phyloP scores from a whole-genome alignment of 1,284 basidiomycete species.

The Coniophora puteana region DNA sequence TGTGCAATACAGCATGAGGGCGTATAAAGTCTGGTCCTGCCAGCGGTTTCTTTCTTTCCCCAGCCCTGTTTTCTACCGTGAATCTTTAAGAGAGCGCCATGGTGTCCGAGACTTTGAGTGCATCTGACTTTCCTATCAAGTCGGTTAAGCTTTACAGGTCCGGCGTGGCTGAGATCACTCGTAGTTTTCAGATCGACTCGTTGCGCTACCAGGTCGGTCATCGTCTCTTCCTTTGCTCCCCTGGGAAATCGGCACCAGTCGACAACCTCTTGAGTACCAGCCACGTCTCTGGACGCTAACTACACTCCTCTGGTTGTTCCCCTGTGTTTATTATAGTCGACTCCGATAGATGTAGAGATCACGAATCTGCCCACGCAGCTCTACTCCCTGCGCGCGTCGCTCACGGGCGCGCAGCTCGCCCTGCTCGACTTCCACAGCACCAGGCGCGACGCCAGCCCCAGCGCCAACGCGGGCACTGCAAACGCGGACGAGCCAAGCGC shows the following conservation, averaged over 20 bases:
- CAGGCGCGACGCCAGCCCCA: background rate
- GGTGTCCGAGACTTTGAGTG: too few species aligned
- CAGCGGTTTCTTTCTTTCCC: background rate
- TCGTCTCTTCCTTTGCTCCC: conserved; percentile 7
- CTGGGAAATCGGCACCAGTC: conserved; percentile 9
- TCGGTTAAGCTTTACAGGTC: conserved; percentile 19
- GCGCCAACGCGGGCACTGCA: background rate
- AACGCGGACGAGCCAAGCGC: conserved; percentile 5
- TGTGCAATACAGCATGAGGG: background rate
- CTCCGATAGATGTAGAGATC: conserved; percentile 11
- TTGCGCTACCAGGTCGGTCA: too few species aligned
- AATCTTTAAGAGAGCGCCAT: too few species aligned
- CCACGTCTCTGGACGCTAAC: background rate
- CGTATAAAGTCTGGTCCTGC: conserved; percentile 2
- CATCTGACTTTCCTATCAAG: conserved; percentile 16
- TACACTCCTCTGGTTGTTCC: conserved; percentile 16
- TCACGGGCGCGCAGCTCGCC: conserved; percentile 11
- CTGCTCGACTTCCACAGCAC: conserved; percentile 16
- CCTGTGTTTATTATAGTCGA: too few species aligned
- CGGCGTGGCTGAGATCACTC: conserved; percentile 15
- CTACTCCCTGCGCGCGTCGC: conserved; percentile 10
- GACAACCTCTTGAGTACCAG: background rate
- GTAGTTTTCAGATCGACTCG: conserved; percentile 17
- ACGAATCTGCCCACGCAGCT: conserved; percentile 12
- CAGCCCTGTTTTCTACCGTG: too few species aligned